Evolutionary conservation across 1,284 basidiomycete genomes (phyloP).

Genomic region (Austroboletus niveus): DNA sequence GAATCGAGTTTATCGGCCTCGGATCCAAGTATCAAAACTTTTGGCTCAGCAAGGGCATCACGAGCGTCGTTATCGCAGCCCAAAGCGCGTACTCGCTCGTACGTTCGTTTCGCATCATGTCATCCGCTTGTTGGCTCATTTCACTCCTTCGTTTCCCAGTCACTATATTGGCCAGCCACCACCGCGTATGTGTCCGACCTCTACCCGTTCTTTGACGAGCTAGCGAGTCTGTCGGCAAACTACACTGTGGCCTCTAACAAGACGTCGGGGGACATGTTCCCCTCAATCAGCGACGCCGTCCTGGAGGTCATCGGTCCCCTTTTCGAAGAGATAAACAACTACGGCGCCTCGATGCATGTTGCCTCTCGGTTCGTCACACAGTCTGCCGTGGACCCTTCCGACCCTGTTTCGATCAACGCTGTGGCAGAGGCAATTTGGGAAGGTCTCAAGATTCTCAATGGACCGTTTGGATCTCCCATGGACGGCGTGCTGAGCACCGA

Average conservation of each 20-base stretch:
- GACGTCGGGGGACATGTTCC: slow-evolving; percentile 5
- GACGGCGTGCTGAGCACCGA: not conserved
- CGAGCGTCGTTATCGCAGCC: not conserved
- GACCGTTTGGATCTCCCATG: not conserved
- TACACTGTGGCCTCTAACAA: slow-evolving; percentile 10
- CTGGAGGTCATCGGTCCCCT: slow-evolving; percentile 1
- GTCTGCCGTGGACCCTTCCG: slow-evolving; percentile 8
- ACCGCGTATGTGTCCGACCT: not conserved
- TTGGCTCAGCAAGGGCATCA: slow-evolving; percentile 6
- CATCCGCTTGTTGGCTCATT: not conserved
- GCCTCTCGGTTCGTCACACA: slow-evolving; percentile 15
- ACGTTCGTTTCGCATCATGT: not conserved
- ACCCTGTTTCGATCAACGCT: slow-evolving; percentile 4
- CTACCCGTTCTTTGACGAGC: slow-evolving; percentile 16
- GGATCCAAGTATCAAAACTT: slow-evolving; percentile 15
- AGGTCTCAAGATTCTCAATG: slow-evolving; percentile 9
- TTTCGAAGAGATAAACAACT: not conserved
- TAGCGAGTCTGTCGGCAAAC: slow-evolving; percentile 4
- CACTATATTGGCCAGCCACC: slow-evolving; percentile 7
- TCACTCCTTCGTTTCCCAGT: not conserved
- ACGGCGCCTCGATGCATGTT: slow-evolving; percentile 7
- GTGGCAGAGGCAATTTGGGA: slow-evolving; percentile 17
- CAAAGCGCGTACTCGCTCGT: slow-evolving; percentile 9
- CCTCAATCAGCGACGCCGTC: slow-evolving; percentile 2
- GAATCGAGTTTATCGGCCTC: slow-evolving; percentile 16